Base-by-base conservation (phyloP, 306 rosid genomes). In the Alnus rubra region DNA sequence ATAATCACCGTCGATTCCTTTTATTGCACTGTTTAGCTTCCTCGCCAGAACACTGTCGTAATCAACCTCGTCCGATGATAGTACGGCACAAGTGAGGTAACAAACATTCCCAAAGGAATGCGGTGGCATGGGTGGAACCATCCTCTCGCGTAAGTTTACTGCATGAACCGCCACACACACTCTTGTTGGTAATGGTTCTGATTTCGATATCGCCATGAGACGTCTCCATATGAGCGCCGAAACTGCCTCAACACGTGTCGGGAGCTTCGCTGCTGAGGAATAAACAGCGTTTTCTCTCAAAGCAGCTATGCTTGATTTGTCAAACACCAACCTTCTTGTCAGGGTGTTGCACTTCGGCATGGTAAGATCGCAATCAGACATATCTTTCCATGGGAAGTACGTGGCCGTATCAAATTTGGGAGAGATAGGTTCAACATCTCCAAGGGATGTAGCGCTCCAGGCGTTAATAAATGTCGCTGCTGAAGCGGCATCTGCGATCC, bases 171-270 rank as follows among this genome's bases (percentile, higher is more conserved):
- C 30, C 63, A 48, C 10, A 15, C 68, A 62, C 3, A 55, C 14
- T 14, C 35, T 5, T 49, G 0, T 5, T 7, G 11, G 2, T 15
- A 4, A 23, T 19, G 42, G 30, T 2, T 15, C 8, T 12, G 6
- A 14, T 50, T 14, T 37, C 0, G 35, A 35, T 16, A 53, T 3
- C 14, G 50, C 59, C 49, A 68, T 47, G 63, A 76, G 50, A 10
- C 63, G 51, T 58, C 62, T 75, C 84, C 84, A 75, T 3, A 75
- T 55, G 9, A 81, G 51, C 23, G 80, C 54, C 3, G 74, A 58
- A 33, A 72, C 73, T 1, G 71, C 65, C 53, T 60, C 73, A 7
- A 79, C 77, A 3, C 63, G 33, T 0, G 83, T 64, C 0, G 74
- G 69, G 28, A 50, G 16, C 45, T 37, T 18, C 50, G 60, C 31